Percentiles rank a stretch among this genome's conserved stretches.
Conservation (phyloP, 495 filamentous ascomycete genomes). For the Lindgomyces ingoldianus region DNA sequence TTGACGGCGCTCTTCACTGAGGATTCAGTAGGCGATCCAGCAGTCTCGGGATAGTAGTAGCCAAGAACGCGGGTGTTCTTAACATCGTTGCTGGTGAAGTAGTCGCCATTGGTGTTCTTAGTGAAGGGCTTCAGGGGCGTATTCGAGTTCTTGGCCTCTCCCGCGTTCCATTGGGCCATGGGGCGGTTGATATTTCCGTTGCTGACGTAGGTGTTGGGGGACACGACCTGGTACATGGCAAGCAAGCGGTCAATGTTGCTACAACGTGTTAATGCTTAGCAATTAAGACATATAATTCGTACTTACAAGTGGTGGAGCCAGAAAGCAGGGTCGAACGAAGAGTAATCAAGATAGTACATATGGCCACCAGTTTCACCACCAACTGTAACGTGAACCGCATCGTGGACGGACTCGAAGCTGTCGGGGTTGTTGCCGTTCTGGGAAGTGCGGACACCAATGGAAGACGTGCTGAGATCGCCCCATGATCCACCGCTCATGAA, state of each 20-base stretch:
- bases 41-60: slow-evolving; percentile 34
- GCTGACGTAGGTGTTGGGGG: slow-evolving; percentile 32
- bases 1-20: slow-evolving; percentile 16
- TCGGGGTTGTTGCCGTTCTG: slow-evolving; percentile 24
- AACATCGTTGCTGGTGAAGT: slow-evolving; percentile 30
- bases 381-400: slow-evolving; percentile 32
- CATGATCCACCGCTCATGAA: slow-evolving; percentile 24
- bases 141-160: slow-evolving; percentile 30
- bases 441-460: slow-evolving; percentile 22
- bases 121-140: slow-evolving; percentile 34
- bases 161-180: slow-evolving; percentile 29
- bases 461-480: slow-evolving; percentile 21
- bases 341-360: slow-evolving; percentile 36
- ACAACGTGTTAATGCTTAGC: background rate
- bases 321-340: slow-evolving; percentile 38
- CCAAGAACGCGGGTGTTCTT: slow-evolving; percentile 22
- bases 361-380: slow-evolving; percentile 33
- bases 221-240: slow-evolving; percentile 34
- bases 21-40: background rate
- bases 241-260: slow-evolving; percentile 36
- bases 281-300: background rate
- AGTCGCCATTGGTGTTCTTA: slow-evolving; percentile 34
- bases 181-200: slow-evolving; percentile 23
- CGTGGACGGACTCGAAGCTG: slow-evolving; percentile 37
- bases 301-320: slow-evolving; percentile 34